Conservation (phyloP, 192 early-diverging fungal species). For the Entomortierella parvispora region DNA sequence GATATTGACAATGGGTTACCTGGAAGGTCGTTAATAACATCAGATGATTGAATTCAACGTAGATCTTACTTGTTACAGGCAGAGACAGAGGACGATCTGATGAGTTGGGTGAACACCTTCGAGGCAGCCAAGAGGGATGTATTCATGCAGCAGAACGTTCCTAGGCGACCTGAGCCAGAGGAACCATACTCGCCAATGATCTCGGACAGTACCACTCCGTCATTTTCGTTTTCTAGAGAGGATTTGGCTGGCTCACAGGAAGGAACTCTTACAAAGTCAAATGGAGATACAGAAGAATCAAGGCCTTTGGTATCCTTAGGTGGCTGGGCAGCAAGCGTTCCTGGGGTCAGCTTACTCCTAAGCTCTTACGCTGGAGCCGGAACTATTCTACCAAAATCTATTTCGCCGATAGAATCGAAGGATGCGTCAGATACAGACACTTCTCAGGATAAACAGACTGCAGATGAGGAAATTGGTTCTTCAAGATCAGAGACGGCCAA, state of each 20-base stretch:
- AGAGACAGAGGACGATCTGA: slow-evolving; percentile 76
- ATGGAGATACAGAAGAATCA: slow-evolving; percentile 6
- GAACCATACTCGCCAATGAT: slow-evolving; percentile 43
- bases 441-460: background rate
- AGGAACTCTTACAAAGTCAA: background rate
- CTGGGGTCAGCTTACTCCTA: slow-evolving; percentile 40
- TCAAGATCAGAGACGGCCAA: background rate
- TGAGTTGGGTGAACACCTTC: slow-evolving; percentile 71
- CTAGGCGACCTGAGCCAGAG: slow-evolving; percentile 23
- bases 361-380: slow-evolving; percentile 21
- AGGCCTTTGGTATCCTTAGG: slow-evolving; percentile 9
- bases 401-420: background rate
- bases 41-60: background rate
- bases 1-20: too few species aligned
- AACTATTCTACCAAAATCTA: background rate
- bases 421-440: slow-evolving; percentile 2
- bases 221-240: slow-evolving; percentile 37
- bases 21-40: too few species aligned
- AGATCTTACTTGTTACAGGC: slow-evolving; percentile 66
- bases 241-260: slow-evolving; percentile 15
- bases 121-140: slow-evolving; percentile 65
- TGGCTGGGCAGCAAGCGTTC: slow-evolving; percentile 41
- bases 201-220: slow-evolving; percentile 10
- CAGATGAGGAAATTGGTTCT: background rate
- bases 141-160: slow-evolving; percentile 27